A percentile compares a stretch with the other conserved stretches of the same genome.
phyloP scores from a whole-genome alignment of 768 basidiomycete genomes.

The Lentinula boryana region DNA sequence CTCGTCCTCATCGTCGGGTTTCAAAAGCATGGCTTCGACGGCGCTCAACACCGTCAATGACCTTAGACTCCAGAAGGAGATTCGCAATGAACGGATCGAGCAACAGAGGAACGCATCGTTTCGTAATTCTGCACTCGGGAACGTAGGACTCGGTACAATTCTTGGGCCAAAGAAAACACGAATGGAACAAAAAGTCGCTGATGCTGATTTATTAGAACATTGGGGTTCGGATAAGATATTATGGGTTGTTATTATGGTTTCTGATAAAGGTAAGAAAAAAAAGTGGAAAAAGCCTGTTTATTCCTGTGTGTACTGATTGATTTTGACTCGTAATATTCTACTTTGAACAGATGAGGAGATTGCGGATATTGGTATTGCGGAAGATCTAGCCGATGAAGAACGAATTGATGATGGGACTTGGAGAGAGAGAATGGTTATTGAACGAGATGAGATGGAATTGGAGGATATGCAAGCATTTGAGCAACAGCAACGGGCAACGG shows the following conservation, averaged over 20 bases:
- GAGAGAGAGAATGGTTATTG: not conserved
- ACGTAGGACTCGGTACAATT: not conserved
- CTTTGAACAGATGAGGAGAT: conserved; percentile 2
- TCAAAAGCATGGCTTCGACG: not conserved
- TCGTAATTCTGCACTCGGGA: not conserved
- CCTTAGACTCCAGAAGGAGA: not conserved
- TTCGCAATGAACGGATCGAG: not conserved
- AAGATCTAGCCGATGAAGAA: not conserved
- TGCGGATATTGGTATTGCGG: not conserved
- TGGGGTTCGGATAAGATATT: not conserved
- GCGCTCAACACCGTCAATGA: not conserved
- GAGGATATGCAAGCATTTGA: not conserved
- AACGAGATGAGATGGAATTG: not conserved
- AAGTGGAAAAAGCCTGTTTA: not conserved
- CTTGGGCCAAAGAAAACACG: not conserved
- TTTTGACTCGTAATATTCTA: not conserved
- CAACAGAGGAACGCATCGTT: not conserved
- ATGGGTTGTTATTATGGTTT: conserved; percentile 3
- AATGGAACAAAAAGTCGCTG: not conserved
- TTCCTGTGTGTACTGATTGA: not conserved
- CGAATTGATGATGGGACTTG: not conserved
- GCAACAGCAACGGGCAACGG: no score
- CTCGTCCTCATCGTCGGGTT: no score
- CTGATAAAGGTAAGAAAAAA: conserved; percentile 6
- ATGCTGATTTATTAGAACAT: conserved; percentile 3